Evolutionary conservation across 805 yeast species (phyloP).

Genomic region (Candida argentea): DNA sequence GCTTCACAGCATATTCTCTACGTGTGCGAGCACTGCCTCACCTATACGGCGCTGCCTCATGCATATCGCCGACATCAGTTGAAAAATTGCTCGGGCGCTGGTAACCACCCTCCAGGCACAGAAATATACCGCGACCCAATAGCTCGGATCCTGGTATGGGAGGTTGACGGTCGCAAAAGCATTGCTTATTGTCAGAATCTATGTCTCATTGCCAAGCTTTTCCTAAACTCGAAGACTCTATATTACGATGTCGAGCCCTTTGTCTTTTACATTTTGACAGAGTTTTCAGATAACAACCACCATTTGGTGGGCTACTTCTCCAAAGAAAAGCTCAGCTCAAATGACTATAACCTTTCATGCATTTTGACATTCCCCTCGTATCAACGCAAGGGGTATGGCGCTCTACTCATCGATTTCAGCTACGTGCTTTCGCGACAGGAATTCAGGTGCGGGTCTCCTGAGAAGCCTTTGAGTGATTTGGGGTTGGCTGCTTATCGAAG

Average conservation of each 20-base stretch:
- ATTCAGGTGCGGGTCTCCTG: slow-evolving; percentile 83
- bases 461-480: slow-evolving; percentile 81
- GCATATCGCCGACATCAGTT: slow-evolving; percentile 58
- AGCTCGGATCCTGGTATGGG: slow-evolving; percentile 31
- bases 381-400: slow-evolving; percentile 86
- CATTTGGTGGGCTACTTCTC: slow-evolving; percentile 93
- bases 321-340: slow-evolving; percentile 68
- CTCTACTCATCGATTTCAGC: slow-evolving; percentile 79
- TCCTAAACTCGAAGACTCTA: slow-evolving; percentile 81
- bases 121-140: slow-evolving; percentile 30
- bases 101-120: slow-evolving; percentile 54
- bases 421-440: slow-evolving; percentile 70
- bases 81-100: slow-evolving; percentile 51
- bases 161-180: slow-evolving; percentile 71
- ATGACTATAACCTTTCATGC: slow-evolving; percentile 81
- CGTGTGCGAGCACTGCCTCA: slow-evolving; percentile 77
- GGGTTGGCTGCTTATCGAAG: slow-evolving; percentile 80
- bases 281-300: slow-evolving; percentile 43
- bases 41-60: slow-evolving; percentile 64
- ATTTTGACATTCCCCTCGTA: slow-evolving; percentile 81
- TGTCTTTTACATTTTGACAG: slow-evolving; percentile 77
- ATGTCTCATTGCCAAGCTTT: slow-evolving; percentile 81
- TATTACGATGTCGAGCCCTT: slow-evolving; percentile 96
- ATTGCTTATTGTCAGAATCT: slow-evolving; percentile 79
- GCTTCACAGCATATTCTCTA: slow-evolving; percentile 51